Base-by-base conservation (phyloP, 768 basidiomycete species). In the Lyophyllum decastes region DNA sequence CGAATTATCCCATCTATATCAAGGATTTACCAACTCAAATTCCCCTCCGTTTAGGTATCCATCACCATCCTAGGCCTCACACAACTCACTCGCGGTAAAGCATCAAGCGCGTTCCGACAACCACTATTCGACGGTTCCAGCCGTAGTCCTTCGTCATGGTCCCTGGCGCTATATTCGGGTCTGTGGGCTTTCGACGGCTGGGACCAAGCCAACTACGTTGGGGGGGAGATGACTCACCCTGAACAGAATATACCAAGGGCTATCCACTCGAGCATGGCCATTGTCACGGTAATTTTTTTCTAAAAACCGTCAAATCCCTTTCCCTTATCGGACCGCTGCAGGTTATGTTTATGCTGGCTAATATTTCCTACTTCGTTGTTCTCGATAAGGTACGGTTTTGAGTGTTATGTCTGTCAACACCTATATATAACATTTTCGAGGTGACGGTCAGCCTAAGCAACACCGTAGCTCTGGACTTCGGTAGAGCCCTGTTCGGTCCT, bases 181-280 rank as follows among this genome's bases (percentile, higher is more conserved):
- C 75, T 98, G 4, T 98, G 91, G 93, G 95, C 95, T 1, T 95
- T 93, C 62, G 95, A 95, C 70, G 96, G 96, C 0, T 99, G 95
- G 95, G 95, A 95, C 66, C 90, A 92, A 72, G 88, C 84, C 26
- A 95, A 94, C 68, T 96, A 90, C 61, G 92, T 98, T 16, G 92
- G 90, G 14, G 95, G 92, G 26, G 94, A 94, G 71, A 91, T 98
- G 76, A 75, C 79, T 53, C 83, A 89, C 58, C 87, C 92, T 2
- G 84, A 89, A 66, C 90, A 85, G 67, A 94, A 95, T 65, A 88
- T 98, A 47, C 95, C 95, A 2, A 79, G 89, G 56, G 87, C 89
- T 1, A 93, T 98, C 43, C 95, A 98, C 69, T 76, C 80, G n/a
- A 96, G 94, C 66, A 95, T 98, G 94, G 70, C 77, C 2, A 76